These are phyloP conservation scores for Alloteropsis semialata DNA, from an alignment of 176 grass and related monocot species.

Conservation along the genomic window DNA sequence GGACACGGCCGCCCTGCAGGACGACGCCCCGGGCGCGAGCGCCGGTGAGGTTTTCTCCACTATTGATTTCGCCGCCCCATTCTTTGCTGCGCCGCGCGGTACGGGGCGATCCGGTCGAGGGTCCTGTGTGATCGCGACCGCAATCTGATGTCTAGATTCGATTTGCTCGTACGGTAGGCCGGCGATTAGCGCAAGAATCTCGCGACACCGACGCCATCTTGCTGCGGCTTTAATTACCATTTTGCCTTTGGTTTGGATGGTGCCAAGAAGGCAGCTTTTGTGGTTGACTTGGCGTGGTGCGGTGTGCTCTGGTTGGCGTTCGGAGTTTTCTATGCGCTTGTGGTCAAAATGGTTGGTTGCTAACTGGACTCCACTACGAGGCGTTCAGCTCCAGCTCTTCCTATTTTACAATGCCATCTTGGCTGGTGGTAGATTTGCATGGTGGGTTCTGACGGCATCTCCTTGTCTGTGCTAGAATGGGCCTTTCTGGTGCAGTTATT, in stretches of 20 bases:
- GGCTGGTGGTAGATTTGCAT: conserved; percentile 13
- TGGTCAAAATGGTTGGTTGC: neutral
- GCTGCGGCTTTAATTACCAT: neutral
- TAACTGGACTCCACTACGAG: conserved; percentile 18
- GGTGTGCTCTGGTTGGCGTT: neutral
- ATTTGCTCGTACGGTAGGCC: neutral
- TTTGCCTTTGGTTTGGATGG: neutral
- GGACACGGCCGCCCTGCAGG: neutral
- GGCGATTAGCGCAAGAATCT: conserved; percentile 17
- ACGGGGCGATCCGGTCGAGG: neutral
- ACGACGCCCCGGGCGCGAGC: conserved; percentile 12
- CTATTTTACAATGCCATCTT: neutral
- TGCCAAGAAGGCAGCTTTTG: conserved; percentile 25
- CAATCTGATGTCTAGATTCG: neutral
- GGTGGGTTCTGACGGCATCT: neutral
- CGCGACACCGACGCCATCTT: conserved; percentile 1
- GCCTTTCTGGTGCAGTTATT: neutral
- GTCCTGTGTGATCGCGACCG: neutral
- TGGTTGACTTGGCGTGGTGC: conserved; percentile 1
- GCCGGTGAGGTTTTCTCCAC: conserved; percentile 31
- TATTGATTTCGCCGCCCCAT: neutral
- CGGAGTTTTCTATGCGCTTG: conserved; percentile 1
- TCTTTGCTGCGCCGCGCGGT: neutral
- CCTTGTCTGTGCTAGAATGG: neutral
- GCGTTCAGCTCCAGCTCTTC: neutral